These are phyloP conservation scores for Tolypocladium guangdongense DNA, from an alignment of 2,329 filamentous ascomycete genomes.

Conservation along the genomic window DNA sequence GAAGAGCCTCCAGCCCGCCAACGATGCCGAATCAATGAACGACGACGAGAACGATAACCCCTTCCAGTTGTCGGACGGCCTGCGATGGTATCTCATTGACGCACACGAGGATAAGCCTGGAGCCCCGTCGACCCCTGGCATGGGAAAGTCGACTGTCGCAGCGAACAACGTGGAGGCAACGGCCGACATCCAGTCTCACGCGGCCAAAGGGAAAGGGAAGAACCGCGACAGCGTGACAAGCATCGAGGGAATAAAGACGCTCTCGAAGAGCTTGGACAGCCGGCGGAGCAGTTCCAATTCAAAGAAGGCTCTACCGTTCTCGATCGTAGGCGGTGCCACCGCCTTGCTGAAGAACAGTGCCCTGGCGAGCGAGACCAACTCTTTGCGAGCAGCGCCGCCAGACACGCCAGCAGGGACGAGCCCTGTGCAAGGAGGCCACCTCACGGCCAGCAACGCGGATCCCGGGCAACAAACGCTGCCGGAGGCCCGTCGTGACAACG, in stretches of 20 bases:
- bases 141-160: constrained; percentile 85
- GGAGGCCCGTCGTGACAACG: constrained; percentile 4
- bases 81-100: constrained; percentile 94
- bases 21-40: constrained; percentile 38
- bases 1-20: constrained; percentile 51
- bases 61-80: constrained; percentile 87
- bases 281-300: constrained; percentile 80
- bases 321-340: constrained; percentile 26
- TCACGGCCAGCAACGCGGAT: constrained; percentile 12
- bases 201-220: constrained; percentile 32
- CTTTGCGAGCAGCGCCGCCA: constrained; percentile 37
- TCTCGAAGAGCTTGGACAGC: constrained; percentile 83
- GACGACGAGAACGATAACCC: constrained; percentile 86
- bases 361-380: constrained; percentile 48
- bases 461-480: constrained; percentile 5
- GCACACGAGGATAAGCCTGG: constrained; percentile 86
- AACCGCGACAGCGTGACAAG: constrained; percentile 37
- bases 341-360: constrained; percentile 37
- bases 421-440: constrained; percentile 25
- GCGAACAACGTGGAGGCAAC: constrained; percentile 78
- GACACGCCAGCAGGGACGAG: constrained; percentile 28
- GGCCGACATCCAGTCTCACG: constrained; percentile 53
- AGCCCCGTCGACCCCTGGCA: constrained; percentile 82
- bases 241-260: constrained; percentile 63
- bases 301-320: constrained; percentile 58